Evolutionary conservation across 176 grass and related monocot species (phyloP), one percentile per base, ranked within the genome.

Genomic region (Saccharum officinarum): DNA sequence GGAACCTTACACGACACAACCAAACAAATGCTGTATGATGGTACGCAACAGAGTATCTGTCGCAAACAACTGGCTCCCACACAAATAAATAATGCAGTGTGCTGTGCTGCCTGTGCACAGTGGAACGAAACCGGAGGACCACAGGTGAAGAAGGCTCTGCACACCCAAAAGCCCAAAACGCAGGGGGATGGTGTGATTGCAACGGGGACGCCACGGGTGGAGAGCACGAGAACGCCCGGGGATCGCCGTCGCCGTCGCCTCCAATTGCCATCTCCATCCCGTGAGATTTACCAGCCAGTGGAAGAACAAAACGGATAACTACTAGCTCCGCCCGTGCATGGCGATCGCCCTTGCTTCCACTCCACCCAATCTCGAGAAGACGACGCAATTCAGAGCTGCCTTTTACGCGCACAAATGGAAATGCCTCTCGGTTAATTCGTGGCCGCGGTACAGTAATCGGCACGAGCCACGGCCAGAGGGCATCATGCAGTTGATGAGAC

Each of bases 341-440:
- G n/a, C 55, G 28, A 22, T 42, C 65, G 31, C 77, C 78, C 15
- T 82, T 40, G 83, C 78, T 17, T 86, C 41, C 50, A 82, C 83
- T 77, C 78, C 40, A 89, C 37, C 78, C 50, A 28, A 49, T n/a
- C 78, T 7, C 14, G 18, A 52, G 45, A 23, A 8, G 39, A 14
- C 12, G 46, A 15, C 13, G 30, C 13, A 20, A 23, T 9, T 57
- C 7, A 10, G 20, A 10, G 15, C 12, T 15, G 17, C 38, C 61
- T 37, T 69, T 47, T 9, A n/a, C 22, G 16, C 11, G n/a, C 49
- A 2, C 26, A 3, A 0, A 75, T 69, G 42, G 11, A 20, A 37
- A 25, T 8, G 28, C 1, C n/a, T 33, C 8, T 22, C 20, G n/a
- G 37, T 17, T 42, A 26, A 60, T 41, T 9, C 15, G 33, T 17